Evolutionary conservation across 108 stramenopile genomes (phyloP), one percentile per base, ranked within the genome.

Genomic region (Craspedostauros australis): DNA sequence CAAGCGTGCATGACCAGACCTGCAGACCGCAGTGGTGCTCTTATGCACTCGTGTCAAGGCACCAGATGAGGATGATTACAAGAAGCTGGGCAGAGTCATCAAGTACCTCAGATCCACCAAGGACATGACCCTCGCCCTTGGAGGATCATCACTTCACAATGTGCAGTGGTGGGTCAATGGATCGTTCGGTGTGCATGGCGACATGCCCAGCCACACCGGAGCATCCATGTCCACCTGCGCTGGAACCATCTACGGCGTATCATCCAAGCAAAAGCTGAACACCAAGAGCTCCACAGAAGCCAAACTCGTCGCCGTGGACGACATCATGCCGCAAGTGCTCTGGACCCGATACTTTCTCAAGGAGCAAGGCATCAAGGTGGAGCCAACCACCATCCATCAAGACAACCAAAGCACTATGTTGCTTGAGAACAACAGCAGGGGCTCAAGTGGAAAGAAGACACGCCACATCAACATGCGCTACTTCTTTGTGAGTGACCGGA

Each of bases 321-420:
- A 81, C 48, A 45, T 43, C 20, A 37, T 81, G 43, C 45, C 80
- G 8, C 40, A 47, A 41, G 44, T 65, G 3, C 42, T 66, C 23
- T 82, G 80, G 80, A 74, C 63, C 30, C 46, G 44, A 12, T 46
- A 49, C 16, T 79, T 79, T 31, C 16, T 73, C 0, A 16, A 57
- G 39, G 70, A 49, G 36, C 76, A 77, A 49, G 76, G 80, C 39
- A 64, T 65, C 33, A 0, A 27, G 4, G 57, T 71, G 3, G 46
- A 8, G 9, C 43, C 51, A 11, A 57, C 41, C 33, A 39, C 63
- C 16, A 1, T 62, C n/a, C 29, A 48, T n/a, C 46, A 48, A 25
- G 75, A 76, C 49, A 76, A 76, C 40, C 32, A 62, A 39, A 76
- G 75, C 21, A 49, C 75, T n/a, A 70, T 76, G n/a, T 65, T 70